phyloP scores from a whole-genome alignment of 768 basidiomycete species.

The Tricholoma saponaceum region DNA sequence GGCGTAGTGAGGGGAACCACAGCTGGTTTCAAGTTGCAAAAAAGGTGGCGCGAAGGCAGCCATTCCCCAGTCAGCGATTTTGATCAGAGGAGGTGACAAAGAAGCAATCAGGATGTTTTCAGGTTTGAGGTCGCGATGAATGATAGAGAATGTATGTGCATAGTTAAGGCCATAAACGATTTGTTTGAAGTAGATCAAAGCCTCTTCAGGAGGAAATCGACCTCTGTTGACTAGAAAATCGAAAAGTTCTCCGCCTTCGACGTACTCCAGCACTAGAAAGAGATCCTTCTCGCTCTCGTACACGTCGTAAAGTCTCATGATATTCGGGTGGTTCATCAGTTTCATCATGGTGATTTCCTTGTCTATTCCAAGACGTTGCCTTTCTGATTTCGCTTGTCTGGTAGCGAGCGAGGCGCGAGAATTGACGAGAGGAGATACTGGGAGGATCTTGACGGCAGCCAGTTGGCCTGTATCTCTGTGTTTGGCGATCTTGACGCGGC shows the following conservation, averaged over 20 bases:
- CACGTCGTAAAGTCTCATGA: conserved; percentile 93
- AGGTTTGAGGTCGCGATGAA: conserved; percentile 96
- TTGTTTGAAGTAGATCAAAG: conserved; percentile 91
- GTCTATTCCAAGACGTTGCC: conserved; percentile 83
- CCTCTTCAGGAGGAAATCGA: conserved; percentile 74
- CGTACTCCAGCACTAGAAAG: conserved; percentile 91
- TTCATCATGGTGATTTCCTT: conserved; percentile 99
- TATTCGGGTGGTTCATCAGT: conserved; percentile 97
- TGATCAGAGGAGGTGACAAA: conserved; percentile 76
- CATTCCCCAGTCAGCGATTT: conserved; percentile 99
- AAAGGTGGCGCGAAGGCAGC: conserved; percentile 89
- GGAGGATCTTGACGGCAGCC: conserved; percentile 95
- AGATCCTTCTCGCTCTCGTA: conserved; percentile 91
- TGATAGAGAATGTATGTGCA: conserved; percentile 95
- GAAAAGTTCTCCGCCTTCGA: conserved; percentile 94
- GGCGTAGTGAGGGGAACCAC: conserved; percentile 96
- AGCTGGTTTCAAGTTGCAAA: conserved; percentile 87
- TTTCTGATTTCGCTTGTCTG: conserved; percentile 69
- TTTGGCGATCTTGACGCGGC: conserved; percentile 90
- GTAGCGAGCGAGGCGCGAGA: conserved; percentile 67
- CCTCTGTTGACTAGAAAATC: conserved; percentile 93
- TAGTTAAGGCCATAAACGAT: conserved; percentile 95
- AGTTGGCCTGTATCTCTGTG: conserved; percentile 84
- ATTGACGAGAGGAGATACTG: conserved; percentile 71
- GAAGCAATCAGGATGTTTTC: conserved; percentile 94